Evolutionary conservation across 2,329 filamentous ascomycete species (phyloP), one percentile per base, ranked within the genome.

Genomic region (Penicillium sp.): DNA sequence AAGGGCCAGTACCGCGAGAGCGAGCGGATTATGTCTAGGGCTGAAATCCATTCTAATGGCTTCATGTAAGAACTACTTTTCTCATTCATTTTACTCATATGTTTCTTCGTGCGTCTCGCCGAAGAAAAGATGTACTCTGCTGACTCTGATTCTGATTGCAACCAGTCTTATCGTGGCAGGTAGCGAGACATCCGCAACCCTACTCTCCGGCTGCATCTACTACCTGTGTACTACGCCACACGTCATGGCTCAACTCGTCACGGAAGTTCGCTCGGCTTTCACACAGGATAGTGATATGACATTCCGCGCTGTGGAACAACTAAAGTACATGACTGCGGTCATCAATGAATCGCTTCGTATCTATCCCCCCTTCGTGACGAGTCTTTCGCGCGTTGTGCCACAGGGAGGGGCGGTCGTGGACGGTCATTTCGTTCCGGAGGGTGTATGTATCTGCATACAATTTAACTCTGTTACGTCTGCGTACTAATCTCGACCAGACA

Each of bases 311-410:
- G 56, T 65, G 1, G 44, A 52, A 2, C 19, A 45, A 7, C 58
- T 78, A 6, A 59, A 64, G 0, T 79, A 77, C 53, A 63, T 79
- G 0, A 66, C 68, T 4, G 77, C 75, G 3, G 71, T 70, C 46
- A 68, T 80, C 34, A 70, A 78, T 36, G 76, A 80, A 56, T 62
- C 71, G 0, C 62, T 79, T 48, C 71, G 77, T 13, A 62, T 77
- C 42, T 71, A 71, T 3, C 75, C 77, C 3, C 69, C 75, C 0
- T 70, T 73, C 0, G 63, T 67, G 1, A 62, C 63, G 9, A 59
- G 51, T 18, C 52, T 63, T 10, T 46, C 53, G 3, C 60, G 44
- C 55, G 61, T 44, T 45, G 66, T 44, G 46, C 74, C 38, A 54
- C 61, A 45, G 54, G 34, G 65, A 50, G 52, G 70, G 54, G 45